Evolutionary conservation across 2,329 filamentous ascomycete species (phyloP), one percentile per base, ranked within the genome.

Genomic region (Penicillium frequentans): DNA sequence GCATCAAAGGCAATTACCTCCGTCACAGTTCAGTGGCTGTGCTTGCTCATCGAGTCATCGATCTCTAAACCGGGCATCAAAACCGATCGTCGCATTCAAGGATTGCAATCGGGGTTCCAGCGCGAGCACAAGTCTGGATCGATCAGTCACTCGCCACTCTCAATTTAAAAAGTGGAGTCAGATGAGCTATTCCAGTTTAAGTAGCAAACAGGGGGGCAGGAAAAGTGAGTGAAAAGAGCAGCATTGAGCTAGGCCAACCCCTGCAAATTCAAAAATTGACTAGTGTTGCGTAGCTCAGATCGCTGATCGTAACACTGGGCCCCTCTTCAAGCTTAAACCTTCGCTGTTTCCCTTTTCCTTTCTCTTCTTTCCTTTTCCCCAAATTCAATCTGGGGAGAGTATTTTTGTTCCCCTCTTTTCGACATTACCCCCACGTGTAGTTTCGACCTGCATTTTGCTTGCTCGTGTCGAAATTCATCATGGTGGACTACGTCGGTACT

Each of bases 261-360:
- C 39, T 42, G 39, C 39, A 42, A 43, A 53, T 37, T 45, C 43
- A 49, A 35, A 35, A 31, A 5, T 13, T 48, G 48, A 29, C 6
- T 49, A 29, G 52, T 52, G 55, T 65, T 64, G 65, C 59, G 61
- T 65, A 59, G 63, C 44, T 23, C 39, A 39, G 35, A 51, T 54
- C 45, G 58, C 47, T 47, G 59, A 62, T 64, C 60, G 45, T 46
- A 56, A 56, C 57, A 59, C 60, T 55, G 62, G 59, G 24, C 10
- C 43, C 29, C 55, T 46, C 55, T 56, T 51, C 53, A 61, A 61
- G 55, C 57, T 65, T 62, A 60, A 61, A 43, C 49, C 55, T 55
- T 50, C 48, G 57, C 52, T 56, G 23, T 50, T 48, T 56, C 33
- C 48, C 49, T 26, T 53, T 26, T 35, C 16, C 8, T 45, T 52